phyloP scores from a whole-genome alignment of 495 filamentous ascomycete species.

The Oidiodendron maius region DNA sequence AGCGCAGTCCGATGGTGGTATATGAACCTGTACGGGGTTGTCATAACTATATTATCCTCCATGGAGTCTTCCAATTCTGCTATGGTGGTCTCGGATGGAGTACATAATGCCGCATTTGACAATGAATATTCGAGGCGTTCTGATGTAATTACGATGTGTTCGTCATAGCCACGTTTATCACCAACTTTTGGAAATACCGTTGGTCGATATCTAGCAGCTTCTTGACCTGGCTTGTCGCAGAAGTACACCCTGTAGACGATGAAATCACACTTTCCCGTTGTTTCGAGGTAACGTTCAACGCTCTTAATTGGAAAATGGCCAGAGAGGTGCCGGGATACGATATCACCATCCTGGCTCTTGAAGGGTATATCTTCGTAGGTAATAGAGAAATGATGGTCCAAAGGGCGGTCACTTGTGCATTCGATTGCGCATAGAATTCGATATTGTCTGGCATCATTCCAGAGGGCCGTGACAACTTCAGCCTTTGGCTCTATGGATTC shows the following conservation, averaged over 20 bases:
- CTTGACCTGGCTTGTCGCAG: not conserved
- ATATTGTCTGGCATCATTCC: not conserved
- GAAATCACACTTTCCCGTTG: not conserved
- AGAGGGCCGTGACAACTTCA: not conserved
- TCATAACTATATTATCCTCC: not conserved
- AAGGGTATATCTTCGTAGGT: not conserved
- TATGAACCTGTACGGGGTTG: not conserved
- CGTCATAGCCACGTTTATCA: not conserved
- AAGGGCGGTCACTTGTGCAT: not conserved
- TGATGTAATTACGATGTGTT: not conserved
- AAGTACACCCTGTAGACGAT: not conserved
- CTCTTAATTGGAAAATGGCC: not conserved
- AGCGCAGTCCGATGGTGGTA: not conserved
- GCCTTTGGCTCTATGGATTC: not conserved
- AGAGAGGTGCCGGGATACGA: not conserved
- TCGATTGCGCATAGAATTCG: not conserved
- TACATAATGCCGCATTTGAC: not conserved
- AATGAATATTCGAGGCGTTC: not conserved
- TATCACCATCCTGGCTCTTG: not conserved
- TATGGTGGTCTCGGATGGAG: not conserved
- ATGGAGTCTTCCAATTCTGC: not conserved
- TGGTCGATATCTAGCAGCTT: not conserved
- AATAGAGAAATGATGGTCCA: not conserved
- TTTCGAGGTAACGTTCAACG: not conserved
- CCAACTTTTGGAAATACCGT: not conserved